Percentiles rank a stretch among this genome's conserved stretches.
Evolutionary conservation across 495 filamentous ascomycete species (phyloP).

Genomic region (Trichoderma parareesei): DNA sequence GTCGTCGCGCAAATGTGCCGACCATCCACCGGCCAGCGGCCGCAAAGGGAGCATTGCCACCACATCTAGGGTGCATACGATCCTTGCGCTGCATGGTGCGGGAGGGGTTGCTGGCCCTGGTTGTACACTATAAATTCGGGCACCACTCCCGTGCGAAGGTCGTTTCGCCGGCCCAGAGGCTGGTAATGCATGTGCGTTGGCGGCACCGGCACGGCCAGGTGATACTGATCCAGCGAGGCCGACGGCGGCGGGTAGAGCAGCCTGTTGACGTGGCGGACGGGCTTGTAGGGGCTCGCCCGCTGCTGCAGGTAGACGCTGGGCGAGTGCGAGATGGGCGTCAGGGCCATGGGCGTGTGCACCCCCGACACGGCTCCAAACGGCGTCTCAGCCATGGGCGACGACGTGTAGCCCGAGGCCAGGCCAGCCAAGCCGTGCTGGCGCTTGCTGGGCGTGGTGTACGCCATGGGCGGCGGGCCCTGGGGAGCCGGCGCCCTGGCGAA

Average conservation of each 20-base stretch:
- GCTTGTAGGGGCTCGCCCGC: constrained; percentile 78
- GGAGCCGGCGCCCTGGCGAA: background rate
- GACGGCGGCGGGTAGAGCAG: constrained; percentile 83
- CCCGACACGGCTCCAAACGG: constrained; percentile 31
- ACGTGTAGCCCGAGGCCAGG: constrained; percentile 25
- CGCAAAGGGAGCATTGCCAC: background rate
- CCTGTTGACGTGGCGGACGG: constrained; percentile 80
- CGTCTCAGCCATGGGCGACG: constrained; percentile 43
- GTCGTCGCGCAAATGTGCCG: background rate
- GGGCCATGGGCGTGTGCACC: constrained; percentile 24
- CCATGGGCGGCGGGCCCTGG: constrained; percentile 4
- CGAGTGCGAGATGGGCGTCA: constrained; percentile 48
- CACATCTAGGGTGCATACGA: constrained; percentile 3
- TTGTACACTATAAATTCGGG: constrained; percentile 50
- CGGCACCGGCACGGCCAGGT: constrained; percentile 36
- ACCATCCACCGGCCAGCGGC: background rate
- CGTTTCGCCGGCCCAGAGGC: constrained; percentile 69
- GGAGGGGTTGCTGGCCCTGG: background rate
- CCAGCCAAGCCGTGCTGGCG: constrained; percentile 28
- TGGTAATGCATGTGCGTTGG: constrained; percentile 94
- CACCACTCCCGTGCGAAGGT: constrained; percentile 72
- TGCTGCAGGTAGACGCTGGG: constrained; percentile 53
- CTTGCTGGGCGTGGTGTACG: constrained; percentile 38
- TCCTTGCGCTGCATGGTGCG: constrained; percentile 3
- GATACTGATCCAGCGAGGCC: constrained; percentile 66